Conservation (phyloP, 2,329 filamentous ascomycete genomes). For the Aspergillus caelatus region DNA sequence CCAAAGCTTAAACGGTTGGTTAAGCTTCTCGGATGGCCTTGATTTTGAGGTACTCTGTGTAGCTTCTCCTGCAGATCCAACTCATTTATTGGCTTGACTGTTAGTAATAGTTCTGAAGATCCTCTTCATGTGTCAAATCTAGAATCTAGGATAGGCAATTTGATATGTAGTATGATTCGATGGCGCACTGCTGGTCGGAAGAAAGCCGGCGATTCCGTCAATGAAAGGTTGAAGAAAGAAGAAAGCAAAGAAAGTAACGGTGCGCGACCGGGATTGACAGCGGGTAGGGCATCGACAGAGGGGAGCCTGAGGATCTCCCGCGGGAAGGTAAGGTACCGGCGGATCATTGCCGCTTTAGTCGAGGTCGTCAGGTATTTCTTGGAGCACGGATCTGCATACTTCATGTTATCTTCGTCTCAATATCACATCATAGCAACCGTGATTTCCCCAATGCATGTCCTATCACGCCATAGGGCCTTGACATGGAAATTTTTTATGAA, state of each 20-base stretch:
- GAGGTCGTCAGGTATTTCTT: conserved; percentile 9
- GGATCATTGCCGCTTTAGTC: conserved; percentile 1
- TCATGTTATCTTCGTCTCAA: conserved; percentile 7
- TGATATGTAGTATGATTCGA: background rate
- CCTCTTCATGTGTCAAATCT: background rate
- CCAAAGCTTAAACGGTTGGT: conserved; percentile 9
- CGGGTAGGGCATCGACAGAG: conserved; percentile 4
- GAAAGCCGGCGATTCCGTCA: background rate
- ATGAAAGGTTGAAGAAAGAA: background rate
- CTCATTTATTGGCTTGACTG: conserved; percentile 6
- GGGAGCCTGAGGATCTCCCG: conserved; percentile 14
- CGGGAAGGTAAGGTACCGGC: background rate
- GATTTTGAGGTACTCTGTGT: background rate
- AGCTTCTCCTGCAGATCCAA: conserved; percentile 7
- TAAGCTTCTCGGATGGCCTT: background rate
- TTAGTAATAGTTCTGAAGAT: conserved; percentile 9
- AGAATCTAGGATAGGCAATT: background rate
- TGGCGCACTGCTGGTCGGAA: background rate
- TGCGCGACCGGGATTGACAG: conserved; percentile 7
- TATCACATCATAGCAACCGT: background rate
- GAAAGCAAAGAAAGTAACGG: background rate
- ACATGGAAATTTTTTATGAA: background rate
- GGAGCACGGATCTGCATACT: conserved; percentile 12
- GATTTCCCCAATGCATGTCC: background rate
- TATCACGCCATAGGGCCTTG: background rate